Evolutionary conservation across 495 filamentous ascomycete species (phyloP), one percentile per base, ranked within the genome.

Genomic region (Cercophora sp.): DNA sequence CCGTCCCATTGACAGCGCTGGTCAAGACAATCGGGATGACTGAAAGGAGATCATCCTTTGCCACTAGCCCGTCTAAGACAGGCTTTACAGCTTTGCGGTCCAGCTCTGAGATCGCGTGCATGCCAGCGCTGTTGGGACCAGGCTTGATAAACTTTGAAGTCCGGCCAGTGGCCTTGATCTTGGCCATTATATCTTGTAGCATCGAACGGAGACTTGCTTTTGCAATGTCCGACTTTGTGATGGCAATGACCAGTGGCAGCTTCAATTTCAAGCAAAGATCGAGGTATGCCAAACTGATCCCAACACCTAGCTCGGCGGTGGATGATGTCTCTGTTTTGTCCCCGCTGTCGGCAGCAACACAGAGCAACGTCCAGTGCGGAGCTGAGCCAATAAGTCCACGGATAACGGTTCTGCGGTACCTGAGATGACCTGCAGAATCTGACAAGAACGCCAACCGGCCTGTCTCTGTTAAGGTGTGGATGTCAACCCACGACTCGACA

Each of bases 351-450:
- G 89, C 90, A 18, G 91, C 83, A 50, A 96, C 84, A 60, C 94
- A 94, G 9, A 96, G 79, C 37, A 94, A 62, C 5, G 89, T 90
- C 82, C 91, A 96, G 64, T 98, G 91, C 18, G 93, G 93, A 18
- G 88, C 89, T 91, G 93, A 98, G 46, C 92, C 91, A 40, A 98
- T 75, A n/a, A 97, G 72, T 0, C 90, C 89, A 46, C 91, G 78
- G 25, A 97, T 73, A 4, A 86, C 91, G 1, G 94, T 96, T 51
- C 92, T 83, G 34, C 90, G 77, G 68, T 90, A 97, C 29, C 88
- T 81, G 5, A 89, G 84, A 49, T 93, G 88, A 1, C 93, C 93
- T 2, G 93, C 91, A 27, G 92, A 91, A 63, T 98, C 93, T 0
- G 90, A 86, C 9, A 96, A 66, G 51, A 96, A 88, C 9, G 91